Evolutionary conservation across 768 basidiomycete species (phyloP), one percentile per base, ranked within the genome.

Genomic region (Candolleomyces aberdarensis): DNA sequence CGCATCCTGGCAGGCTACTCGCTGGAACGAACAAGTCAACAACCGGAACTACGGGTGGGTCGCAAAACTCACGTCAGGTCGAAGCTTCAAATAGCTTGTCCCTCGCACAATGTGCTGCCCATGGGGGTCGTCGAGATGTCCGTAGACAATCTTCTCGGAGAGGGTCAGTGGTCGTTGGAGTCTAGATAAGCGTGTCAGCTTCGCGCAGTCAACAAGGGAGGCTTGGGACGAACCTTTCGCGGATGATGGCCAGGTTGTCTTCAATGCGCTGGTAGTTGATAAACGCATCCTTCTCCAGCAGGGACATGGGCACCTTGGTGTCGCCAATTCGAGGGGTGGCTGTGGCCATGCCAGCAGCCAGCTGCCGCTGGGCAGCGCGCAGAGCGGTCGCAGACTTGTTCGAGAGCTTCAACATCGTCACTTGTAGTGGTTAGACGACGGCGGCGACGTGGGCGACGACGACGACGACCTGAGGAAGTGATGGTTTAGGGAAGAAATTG

Each of bases 201-300:
- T 11, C 11, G 36, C 11, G 8, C 36, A 36, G 48, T 20, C 15
- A n/a, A 10, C 14, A 36, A 31, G 20, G 19, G 17, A 55, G 49
- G 51, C 14, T 40, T 57, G 22, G n/a, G 40, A 47, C 58, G 57
- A 41, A 95, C 95, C 95, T 85, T 57, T 87, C 80, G 66, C 94
- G 89, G 60, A 98, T 85, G 71, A 96, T 74, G 65, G 83, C 87
- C 63, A 98, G 89, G 82, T 96, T 98, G 75, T 98, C 95, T 80
- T 98, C 96, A 73, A 98, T 98, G 61, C 96, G 89, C 77, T 95
- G 93, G 75, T 95, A 94, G 85, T 95, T 95, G 76, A 95, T 94
- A 72, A 85, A 94, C 48, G 85, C 86, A 67, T 81, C 85, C 71
- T 88, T 86, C 75, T 94, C 92, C 64, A 94, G 84, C 65, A 88